A percentile compares a stretch with the other conserved stretches of the same genome.
Conservation (phyloP, 805 yeast genomes). For the Groenewaldozyma salmanticensis region DNA sequence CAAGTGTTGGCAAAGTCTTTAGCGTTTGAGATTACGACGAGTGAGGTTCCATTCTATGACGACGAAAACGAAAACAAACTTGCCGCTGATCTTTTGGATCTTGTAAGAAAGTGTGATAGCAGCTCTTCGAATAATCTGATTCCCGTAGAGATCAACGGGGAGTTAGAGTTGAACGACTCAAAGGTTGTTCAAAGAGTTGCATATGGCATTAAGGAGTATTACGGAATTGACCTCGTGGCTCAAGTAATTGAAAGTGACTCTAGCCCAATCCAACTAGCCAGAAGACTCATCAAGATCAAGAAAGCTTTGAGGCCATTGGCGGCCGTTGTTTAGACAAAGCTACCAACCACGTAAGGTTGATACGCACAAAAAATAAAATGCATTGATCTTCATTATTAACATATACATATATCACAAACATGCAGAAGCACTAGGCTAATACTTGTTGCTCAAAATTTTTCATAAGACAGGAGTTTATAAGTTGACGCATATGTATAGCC, state of each 20-base stretch:
- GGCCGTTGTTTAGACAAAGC: too few relatives aligned
- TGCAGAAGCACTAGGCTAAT: too few relatives aligned
- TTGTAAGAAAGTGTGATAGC: slow-evolving; percentile 16
- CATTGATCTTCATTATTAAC: too few relatives aligned
- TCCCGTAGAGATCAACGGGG: slow-evolving; percentile 14
- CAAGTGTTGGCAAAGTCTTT: slow-evolving; percentile 56
- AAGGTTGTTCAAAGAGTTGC: slow-evolving; percentile 17
- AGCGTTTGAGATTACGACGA: slow-evolving; percentile 50
- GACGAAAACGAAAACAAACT: slow-evolving; percentile 22
- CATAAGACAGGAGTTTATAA: neutral
- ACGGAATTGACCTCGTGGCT: slow-evolving; percentile 31
- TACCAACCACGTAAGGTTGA: neutral
- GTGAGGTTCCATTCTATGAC: slow-evolving; percentile 19
- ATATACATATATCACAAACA: too few relatives aligned
- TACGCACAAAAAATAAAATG: neutral
- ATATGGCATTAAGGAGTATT: slow-evolving; percentile 20
- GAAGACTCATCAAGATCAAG: slow-evolving; percentile 21
- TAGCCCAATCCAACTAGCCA: slow-evolving; percentile 21
- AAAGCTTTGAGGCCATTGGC: slow-evolving; percentile 24
- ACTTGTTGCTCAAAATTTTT: too few relatives aligned
- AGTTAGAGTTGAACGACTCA: slow-evolving; percentile 14
- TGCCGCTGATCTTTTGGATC: slow-evolving; percentile 24
- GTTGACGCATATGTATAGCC: neutral
- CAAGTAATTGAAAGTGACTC: slow-evolving; percentile 35
- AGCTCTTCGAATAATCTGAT: slow-evolving; percentile 16